Base-by-base conservation (phyloP, 306 rosid genomes). In the Medicago ruthenica region DNA sequence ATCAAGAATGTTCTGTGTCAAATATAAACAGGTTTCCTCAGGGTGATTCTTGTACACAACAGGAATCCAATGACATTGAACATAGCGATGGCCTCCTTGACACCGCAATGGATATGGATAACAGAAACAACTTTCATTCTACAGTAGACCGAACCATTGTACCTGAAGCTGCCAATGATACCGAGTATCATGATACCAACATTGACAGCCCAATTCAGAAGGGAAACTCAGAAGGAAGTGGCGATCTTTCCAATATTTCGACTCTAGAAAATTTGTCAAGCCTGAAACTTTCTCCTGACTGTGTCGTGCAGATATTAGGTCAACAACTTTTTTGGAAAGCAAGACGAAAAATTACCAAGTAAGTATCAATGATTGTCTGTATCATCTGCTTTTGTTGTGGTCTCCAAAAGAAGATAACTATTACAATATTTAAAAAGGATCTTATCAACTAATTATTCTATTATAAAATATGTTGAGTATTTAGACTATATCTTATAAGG, bases 261-360 rank as follows among this genome's bases (percentile, higher is more conserved):
- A 76, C 77, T 82, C 80, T 89, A 69, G 97, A 89, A 83, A 80
- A 88, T 71, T 36, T 87, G 76, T 83, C 93, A 44, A 76, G 84
- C 70, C 6, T 70, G 39, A 81, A 82, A 62, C 24, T 96, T 60
- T 85, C 92, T 85, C 98, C 99, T 1, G 99, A 92, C 86, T 93
- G 91, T 80, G 87, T 90, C 55, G 96, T 82, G 3, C 91, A 81
- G 76, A 62, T 96, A 63, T 85, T 96, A 73, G 99, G 99, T 71
- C 98, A 87, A 80, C 88, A 90, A 74, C 96, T 79, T 83, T 96
- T 96, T 81, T 92, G 96, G 99, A 96, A 89, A 87, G 99, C 99
- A 9, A 90, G 99, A 83, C 72, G 72, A 88, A 82, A 80, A 51
- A 96, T 96, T 67, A 82, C 78, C 84, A 86, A 83, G 99, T 96